These are phyloP conservation scores for Cystofilobasidium bisporidii DNA, from an alignment of 768 basidiomycete species.

Conservation along the genomic window DNA sequence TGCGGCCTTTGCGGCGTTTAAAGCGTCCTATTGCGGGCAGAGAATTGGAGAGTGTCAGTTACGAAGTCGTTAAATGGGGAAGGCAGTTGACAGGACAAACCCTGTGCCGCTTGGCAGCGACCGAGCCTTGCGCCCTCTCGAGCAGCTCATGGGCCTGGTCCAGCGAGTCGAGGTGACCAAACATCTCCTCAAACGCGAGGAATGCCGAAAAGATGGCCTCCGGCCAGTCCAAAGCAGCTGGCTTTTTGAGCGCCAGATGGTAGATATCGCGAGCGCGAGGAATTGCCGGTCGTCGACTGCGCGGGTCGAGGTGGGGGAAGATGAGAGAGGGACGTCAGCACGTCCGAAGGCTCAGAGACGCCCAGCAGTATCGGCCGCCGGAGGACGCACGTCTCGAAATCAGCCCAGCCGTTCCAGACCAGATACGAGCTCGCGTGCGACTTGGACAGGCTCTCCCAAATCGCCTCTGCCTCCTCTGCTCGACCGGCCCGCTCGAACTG, in stretches of 20 bases:
- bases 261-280: slow-evolving; percentile 60
- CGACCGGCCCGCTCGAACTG: slow-evolving; percentile 34
- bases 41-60: neutral
- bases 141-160: slow-evolving; percentile 32
- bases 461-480: slow-evolving; percentile 32
- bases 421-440: slow-evolving; percentile 62
- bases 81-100: slow-evolving; percentile 41
- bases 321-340: neutral
- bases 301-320: too few relatives aligned
- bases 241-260: slow-evolving; percentile 54
- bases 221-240: slow-evolving; percentile 73
- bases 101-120: slow-evolving; percentile 56
- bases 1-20: slow-evolving; percentile 13
- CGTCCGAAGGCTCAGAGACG: neutral
- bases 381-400: slow-evolving; percentile 58
- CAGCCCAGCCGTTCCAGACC: slow-evolving; percentile 66
- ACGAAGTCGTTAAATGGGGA: neutral
- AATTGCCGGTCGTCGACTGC: slow-evolving; percentile 37
- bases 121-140: slow-evolving; percentile 46
- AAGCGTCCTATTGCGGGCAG: slow-evolving; percentile 11
- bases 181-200: slow-evolving; percentile 72
- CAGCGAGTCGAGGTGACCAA: slow-evolving; percentile 58
- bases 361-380: neutral
- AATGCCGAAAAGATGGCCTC: slow-evolving; percentile 89
- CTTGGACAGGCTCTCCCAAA: slow-evolving; percentile 61